Base-by-base conservation (phyloP, 75 land plant genomes). In the Pinus albicaulis region DNA sequence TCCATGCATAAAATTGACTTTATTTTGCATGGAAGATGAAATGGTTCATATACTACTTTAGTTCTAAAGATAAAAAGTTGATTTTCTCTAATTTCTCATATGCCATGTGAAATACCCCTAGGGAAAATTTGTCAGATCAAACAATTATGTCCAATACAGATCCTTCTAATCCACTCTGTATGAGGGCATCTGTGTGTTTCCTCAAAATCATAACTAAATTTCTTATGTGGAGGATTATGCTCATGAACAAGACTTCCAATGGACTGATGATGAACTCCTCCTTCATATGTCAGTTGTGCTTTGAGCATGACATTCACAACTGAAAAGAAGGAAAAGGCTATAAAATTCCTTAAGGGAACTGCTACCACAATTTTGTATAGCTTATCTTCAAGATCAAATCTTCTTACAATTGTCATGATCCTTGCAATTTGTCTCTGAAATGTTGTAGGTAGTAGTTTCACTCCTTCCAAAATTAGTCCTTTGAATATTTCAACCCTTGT, bases 101-200 rank as follows among this genome's bases (percentile, higher is more conserved):
- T 68, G 41, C 19, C 71, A 38, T 38, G 52, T 8, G 48, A 68
- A 6, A 68, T 23, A 16, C 71, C 71, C 41, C 19, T 41, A 20
- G 3, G 71, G 8, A 41, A 23, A 38, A 68, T 41, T 19, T 19
- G 71, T 68, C 71, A 24, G 23, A 68, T 68, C 48, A 68, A 41
- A 68, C 41, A 24, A 7, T 41, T 38, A n/a, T 68, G 20, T 41
- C 41, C 12, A 68, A 68, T 68, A 23, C 53, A 68, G n/a, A 68
- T 68, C 41, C 71, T 68, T 68, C 71, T 52, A 41, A 68, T 23
- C 71, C 71, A 68, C 13, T 68, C 71, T 38, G 71, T 68, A 41
- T 68, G 71, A 68, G 38, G 71, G 44, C 23, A 41, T 3, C 52
- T 68, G 38, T 28, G 28, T 48, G 52, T 48, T 48, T 48, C 10